Percentiles rank a stretch among this genome's conserved stretches.
Evolutionary conservation across 1,139 yeast genomes (phyloP).

Genomic region (Hanseniaspora uvarum): DNA sequence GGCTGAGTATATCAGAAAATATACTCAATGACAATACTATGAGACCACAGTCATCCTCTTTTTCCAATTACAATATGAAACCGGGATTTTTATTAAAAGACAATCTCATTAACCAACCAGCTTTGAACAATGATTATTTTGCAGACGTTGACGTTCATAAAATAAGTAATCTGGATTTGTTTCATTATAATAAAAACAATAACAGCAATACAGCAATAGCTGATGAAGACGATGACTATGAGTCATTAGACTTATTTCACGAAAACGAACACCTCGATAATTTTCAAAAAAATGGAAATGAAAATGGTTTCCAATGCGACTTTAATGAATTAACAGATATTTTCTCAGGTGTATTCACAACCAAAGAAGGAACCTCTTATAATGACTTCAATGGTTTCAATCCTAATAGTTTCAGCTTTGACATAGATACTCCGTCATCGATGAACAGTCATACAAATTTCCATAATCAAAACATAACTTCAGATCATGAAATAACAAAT

Average conservation of each 20-base stretch:
- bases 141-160: background rate
- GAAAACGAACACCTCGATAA: background rate
- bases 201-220: conserved; percentile 17
- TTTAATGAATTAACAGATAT: conserved; percentile 4
- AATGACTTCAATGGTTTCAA: background rate
- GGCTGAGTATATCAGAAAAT: conserved; percentile 7
- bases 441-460: background rate
- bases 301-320: conserved; percentile 6
- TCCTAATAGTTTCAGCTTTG: conserved; percentile 1
- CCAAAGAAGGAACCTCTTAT: background rate
- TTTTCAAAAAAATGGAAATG: background rate
- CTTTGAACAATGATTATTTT: background rate
- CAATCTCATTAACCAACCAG: background rate
- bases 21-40: background rate
- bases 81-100: conserved; percentile 6
- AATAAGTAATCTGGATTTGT: conserved; percentile 1
- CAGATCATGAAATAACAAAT: background rate
- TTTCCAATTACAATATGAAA: conserved; percentile 12
- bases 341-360: conserved; percentile 1
- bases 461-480: background rate
- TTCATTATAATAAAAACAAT: background rate
- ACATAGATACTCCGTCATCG: conserved; percentile 4
- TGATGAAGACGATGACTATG: conserved; percentile 18
- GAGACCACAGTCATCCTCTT: conserved; percentile 15
- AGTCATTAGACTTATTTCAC: conserved; percentile 12